phyloP scores from a whole-genome alignment of 2,329 filamentous ascomycete genomes.

The Talaromyces piceae region DNA sequence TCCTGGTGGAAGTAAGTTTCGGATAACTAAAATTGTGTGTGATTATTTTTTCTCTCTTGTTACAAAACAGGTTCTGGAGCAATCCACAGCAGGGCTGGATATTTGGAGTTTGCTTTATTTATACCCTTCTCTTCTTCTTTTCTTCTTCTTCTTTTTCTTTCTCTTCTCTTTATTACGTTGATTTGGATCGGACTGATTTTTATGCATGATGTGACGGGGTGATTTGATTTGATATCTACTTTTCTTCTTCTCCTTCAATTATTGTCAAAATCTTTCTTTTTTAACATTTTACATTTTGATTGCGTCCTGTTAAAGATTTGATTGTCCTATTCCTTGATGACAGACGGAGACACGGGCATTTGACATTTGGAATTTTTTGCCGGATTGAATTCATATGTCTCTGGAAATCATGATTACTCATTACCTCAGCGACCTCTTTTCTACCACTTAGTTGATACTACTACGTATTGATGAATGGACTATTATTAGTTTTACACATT shows the following conservation, averaged over 20 bases:
- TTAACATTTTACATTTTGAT: neutral
- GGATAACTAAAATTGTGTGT: neutral
- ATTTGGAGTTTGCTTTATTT: neutral
- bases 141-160: neutral
- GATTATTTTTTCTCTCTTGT: too few relatives aligned
- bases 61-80: slow-evolving; percentile 1
- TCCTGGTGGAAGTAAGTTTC: neutral
- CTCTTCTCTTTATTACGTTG: neutral
- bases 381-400: too few relatives aligned
- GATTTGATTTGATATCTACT: neutral
- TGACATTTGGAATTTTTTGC: too few relatives aligned
- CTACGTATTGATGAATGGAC: too few relatives aligned
- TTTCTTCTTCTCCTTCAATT: neutral
- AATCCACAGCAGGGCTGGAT: slow-evolving; percentile 3
- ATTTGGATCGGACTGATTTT: neutral
- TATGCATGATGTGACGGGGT: neutral
- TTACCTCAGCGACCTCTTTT: too few relatives aligned
- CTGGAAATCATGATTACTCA: too few relatives aligned
- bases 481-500: too few relatives aligned
- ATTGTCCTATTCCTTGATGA: too few relatives aligned
- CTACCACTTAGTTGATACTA: too few relatives aligned
- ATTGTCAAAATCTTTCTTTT: neutral
- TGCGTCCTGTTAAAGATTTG: too few relatives aligned
- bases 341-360: too few relatives aligned
- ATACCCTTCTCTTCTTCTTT: slow-evolving; percentile 2